A percentile compares a stretch with the other conserved stretches of the same genome.
phyloP scores from a whole-genome alignment of 192 early-diverging fungal genomes.

The Lunasporangiospora selenospora region DNA sequence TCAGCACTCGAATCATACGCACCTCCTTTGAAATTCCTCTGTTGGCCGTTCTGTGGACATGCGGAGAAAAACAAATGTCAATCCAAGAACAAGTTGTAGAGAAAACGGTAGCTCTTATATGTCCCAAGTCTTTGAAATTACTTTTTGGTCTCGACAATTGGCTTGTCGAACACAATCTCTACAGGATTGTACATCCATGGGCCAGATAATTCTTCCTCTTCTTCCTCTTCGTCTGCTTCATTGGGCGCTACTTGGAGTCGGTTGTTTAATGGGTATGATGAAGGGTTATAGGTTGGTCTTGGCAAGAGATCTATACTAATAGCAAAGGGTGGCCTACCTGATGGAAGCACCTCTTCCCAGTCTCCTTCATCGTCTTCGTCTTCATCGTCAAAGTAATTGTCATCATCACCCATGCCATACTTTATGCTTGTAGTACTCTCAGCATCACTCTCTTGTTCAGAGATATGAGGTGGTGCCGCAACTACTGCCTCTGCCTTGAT shows the following conservation, averaged over 20 bases:
- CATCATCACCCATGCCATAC: background rate
- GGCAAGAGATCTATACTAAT: background rate
- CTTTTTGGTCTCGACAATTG: conserved; percentile 23
- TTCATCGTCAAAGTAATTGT: conserved; percentile 5
- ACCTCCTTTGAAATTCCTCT: conserved; percentile 57
- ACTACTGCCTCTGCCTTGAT: background rate
- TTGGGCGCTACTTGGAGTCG: background rate
- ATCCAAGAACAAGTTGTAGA: no score
- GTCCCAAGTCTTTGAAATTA: no score
- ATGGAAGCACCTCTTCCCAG: conserved; percentile 54
- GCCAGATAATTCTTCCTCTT: conserved; percentile 44
- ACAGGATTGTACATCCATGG: conserved; percentile 46
- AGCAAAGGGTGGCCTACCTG: conserved; percentile 5
- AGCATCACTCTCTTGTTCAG: background rate
- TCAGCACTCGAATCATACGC: conserved; percentile 55
- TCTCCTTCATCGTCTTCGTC: conserved; percentile 47
- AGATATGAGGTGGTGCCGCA: background rate
- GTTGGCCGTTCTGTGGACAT: conserved; percentile 36
- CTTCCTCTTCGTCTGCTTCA: background rate
- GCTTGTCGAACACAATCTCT: conserved; percentile 45
- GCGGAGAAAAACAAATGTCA: conserved; percentile 35
- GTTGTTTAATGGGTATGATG: background rate
- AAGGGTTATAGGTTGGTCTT: background rate
- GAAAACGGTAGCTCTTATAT: no score
- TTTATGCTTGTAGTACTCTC: background rate